Conservation (phyloP, 148 eudicot species). For the Agrostemma githago region DNA sequence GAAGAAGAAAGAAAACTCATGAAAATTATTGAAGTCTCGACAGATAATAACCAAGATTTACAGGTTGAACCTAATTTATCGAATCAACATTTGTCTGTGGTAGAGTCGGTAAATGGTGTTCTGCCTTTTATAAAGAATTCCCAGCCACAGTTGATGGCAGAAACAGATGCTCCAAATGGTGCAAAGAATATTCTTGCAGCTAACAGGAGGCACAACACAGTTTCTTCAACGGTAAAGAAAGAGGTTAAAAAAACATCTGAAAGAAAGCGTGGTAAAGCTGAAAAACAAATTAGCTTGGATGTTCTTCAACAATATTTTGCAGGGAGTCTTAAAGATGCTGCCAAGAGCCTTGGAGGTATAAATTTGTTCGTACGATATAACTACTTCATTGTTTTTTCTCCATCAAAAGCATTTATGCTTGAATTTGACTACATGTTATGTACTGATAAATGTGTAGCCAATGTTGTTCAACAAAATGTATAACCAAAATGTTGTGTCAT, state of each 20-base stretch:
- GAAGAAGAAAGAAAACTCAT: conserved; percentile 56
- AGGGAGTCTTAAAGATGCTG: conserved; percentile 92
- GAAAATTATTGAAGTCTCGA: conserved; percentile 48
- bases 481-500: conserved; percentile 5
- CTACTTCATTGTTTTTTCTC: not conserved
- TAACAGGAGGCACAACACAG: conserved; percentile 25
- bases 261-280: conserved; percentile 89
- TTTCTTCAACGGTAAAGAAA: conserved; percentile 31
- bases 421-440: not conserved
- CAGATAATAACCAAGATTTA: conserved; percentile 42
- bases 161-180: conserved; percentile 31
- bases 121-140: conserved; percentile 24
- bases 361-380: not conserved
- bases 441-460: too few species aligned
- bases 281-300: conserved; percentile 84
- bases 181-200: conserved; percentile 24
- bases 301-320: conserved; percentile 84
- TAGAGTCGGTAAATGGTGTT: conserved; percentile 33
- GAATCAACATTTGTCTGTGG: conserved; percentile 24
- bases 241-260: conserved; percentile 49
- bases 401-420: not conserved
- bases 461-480: not conserved
- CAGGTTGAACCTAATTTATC: conserved; percentile 31
- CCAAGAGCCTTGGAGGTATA: conserved; percentile 84
- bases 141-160: conserved; percentile 25